These are phyloP conservation scores for Somion occarium DNA, from an alignment of 1,284 basidiomycete genomes.

Conservation along the genomic window DNA sequence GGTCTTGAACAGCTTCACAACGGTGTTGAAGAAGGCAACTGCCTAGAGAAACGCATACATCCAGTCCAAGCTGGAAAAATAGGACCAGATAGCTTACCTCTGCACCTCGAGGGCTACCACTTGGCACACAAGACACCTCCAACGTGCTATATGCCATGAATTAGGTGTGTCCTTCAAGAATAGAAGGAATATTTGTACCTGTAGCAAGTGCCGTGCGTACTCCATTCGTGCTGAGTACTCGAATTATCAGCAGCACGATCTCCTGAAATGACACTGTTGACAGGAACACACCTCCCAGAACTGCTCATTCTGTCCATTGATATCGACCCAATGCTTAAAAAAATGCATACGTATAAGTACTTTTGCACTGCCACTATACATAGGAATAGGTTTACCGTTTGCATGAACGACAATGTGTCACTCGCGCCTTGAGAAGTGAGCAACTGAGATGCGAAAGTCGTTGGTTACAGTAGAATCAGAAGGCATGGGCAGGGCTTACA, in stretches of 20 bases:
- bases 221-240: constrained; percentile 55
- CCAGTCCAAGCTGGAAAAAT: constrained; percentile 1
- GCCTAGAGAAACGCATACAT: constrained; percentile 35
- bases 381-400: constrained; percentile 35
- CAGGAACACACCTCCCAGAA: constrained; percentile 60
- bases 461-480: too few relatives aligned
- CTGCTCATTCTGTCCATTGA: constrained; percentile 52
- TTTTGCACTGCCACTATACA: not conserved
- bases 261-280: not conserved
- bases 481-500: too few relatives aligned
- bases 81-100: constrained; percentile 36
- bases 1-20: constrained; percentile 60
- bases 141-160: constrained; percentile 45
- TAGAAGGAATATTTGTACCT: constrained; percentile 32
- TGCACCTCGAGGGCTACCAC: constrained; percentile 50
- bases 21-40: constrained; percentile 67
- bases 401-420: constrained; percentile 65
- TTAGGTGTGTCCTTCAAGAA: not conserved
- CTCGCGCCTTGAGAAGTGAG: constrained; percentile 54
- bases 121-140: constrained; percentile 51
- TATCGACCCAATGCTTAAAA: constrained; percentile 60
- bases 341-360: constrained; percentile 5
- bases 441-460: constrained; percentile 26
- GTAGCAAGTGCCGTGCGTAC: constrained; percentile 72
- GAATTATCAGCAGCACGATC: constrained; percentile 3